Base-by-base conservation (phyloP, 129 eudicot species). In the Scalesia atractyloides region DNA sequence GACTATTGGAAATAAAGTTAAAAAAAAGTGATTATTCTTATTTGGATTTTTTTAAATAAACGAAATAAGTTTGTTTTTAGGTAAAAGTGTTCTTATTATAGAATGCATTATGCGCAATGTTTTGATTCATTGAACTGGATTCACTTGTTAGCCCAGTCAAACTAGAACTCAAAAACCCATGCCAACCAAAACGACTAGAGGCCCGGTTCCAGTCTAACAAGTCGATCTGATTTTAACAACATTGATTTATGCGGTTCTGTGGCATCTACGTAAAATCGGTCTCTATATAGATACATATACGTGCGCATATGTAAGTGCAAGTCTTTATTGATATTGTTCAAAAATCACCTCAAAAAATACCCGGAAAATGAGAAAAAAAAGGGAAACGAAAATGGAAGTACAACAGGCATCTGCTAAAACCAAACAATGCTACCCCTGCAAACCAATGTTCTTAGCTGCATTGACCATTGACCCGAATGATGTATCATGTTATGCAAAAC, bases 311-410 rank as follows among this genome's bases (percentile, higher is more conserved):
- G 22, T 52, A 6, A 16, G 58, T 52, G 58, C 22, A 70, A 51
- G 51, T 70, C 51, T 60, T 83, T 75, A 83, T 78, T 75, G 64
- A 60, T 5, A 67, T 58, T 17, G 66, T 36, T 51, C 80, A 68
- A 60, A 80, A 80, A 66, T 39, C 18, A 57, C 69, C 56, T 50
- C 24, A 48, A 49, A 59, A 59, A 46, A 57, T 24, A 26, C 37
- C 76, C 68, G 24, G 47, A 57, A 70, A 77, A 54, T 17, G 30
- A 2, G 22, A 56, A 50, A 49, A 30, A 24, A 64, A 41, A 46
- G 0, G 48, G 44, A 76, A 61, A 9, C n/a, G n/a, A 76, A 7
- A 36, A 17, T 16, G 58, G 30, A 17, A 34, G 56, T 53, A 81
- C 68, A 53, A 18, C 70, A 52, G 63, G 51, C 61, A 37, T 34